Percentiles rank a stretch among this genome's conserved stretches.
Conservation (phyloP, 805 yeast species). For the Zygotorulaspora danielsina region DNA sequence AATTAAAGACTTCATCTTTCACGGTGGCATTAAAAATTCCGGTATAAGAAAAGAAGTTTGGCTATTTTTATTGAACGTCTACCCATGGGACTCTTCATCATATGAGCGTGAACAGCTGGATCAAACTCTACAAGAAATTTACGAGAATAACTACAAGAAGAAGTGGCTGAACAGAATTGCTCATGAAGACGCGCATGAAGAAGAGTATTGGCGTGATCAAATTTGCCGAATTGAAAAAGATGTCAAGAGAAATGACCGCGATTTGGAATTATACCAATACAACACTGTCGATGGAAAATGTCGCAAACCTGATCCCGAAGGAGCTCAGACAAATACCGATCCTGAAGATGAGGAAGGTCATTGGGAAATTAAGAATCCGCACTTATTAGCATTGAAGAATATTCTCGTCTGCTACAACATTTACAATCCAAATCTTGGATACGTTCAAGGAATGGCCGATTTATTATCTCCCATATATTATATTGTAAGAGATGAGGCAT, state of each 20-base stretch:
- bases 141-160: slow-evolving; percentile 55
- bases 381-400: slow-evolving; percentile 66
- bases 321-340: slow-evolving; percentile 30
- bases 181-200: slow-evolving; percentile 38
- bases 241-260: slow-evolving; percentile 85
- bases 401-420: slow-evolving; percentile 84
- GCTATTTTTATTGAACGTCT: slow-evolving; percentile 78
- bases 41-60: slow-evolving; percentile 69
- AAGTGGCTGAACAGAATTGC: slow-evolving; percentile 58
- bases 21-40: slow-evolving; percentile 68
- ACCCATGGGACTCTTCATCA: slow-evolving; percentile 79
- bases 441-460: slow-evolving; percentile 98
- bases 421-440: slow-evolving; percentile 77
- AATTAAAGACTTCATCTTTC: slow-evolving; percentile 78
- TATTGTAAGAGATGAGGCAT: slow-evolving; percentile 59
- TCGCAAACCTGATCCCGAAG: slow-evolving; percentile 31
- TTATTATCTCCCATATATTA: slow-evolving; percentile 80
- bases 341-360: slow-evolving; percentile 45
- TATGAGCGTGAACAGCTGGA: slow-evolving; percentile 61
- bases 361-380: slow-evolving; percentile 67
- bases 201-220: slow-evolving; percentile 84
- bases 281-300: slow-evolving; percentile 39
- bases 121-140: slow-evolving; percentile 54
- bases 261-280: slow-evolving; percentile 55
- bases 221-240: slow-evolving; percentile 88